Base-by-base conservation (phyloP, 371 early-diverging fungal genomes). In the Mortierella sp. region DNA sequence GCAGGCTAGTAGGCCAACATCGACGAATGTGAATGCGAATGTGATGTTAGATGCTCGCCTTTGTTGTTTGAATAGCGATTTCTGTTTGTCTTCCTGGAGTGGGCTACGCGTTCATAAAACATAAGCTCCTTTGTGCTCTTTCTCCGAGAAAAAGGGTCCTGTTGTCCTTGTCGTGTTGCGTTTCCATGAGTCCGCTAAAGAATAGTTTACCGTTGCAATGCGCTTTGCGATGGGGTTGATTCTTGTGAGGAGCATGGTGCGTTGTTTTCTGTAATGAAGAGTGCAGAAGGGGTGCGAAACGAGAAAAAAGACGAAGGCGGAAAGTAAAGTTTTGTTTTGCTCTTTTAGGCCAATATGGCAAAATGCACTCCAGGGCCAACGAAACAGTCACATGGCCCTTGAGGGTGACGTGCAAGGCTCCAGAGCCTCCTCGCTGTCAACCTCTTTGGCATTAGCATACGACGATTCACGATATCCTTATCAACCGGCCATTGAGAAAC, bases 161-260 rank as follows among this genome's bases (percentile, higher is more conserved):
- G 28, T 28, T 54, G 16, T 34, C 16, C 73, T 19, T n/a, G n/a
- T n/a, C n/a, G 24, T 52, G 34, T 50, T 48, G 1, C 16, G 26
- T 24, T 60, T 34, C 16, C 16, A n/a, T 26, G 42, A 9, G 42
- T 34, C 13, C 3, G 31, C 6, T 57, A 19, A 2, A 16, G 31
- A 42, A 31, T 50, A 16, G 42, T 45, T 78, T 79, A 80, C 84
- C 80, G 52, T 38, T 16, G 84, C 84, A 28, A 80, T 55, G 72
- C 84, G 84, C 75, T 80, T 84, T 34, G 84, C 75, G 72, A 84
- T 50, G 48, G 80, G 84, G 73, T 45, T 77, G 68, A 84, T 34
- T 73, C 78, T 60, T 63, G 80, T 72, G 63, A 84, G 80, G 34
- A 84, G 75, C 84, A 84, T 84, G 63, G 54, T 52, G 57, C 34